Conservation (phyloP, 1,284 basidiomycete species). For the Anthracocystis walkeri region DNA sequence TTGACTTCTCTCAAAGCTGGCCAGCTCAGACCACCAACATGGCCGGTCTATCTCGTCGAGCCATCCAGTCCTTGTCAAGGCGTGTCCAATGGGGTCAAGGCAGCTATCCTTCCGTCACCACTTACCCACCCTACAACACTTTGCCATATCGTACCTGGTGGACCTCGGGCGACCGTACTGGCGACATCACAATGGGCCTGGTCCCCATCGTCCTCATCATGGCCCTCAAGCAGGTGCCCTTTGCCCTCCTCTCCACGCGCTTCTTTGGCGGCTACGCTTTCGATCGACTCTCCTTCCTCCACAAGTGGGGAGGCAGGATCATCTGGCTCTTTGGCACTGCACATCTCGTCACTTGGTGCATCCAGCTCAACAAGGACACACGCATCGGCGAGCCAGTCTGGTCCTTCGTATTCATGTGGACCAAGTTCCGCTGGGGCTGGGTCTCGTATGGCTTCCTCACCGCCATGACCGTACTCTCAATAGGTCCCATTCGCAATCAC, state of each 20-base stretch:
- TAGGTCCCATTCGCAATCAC: constrained; percentile 76
- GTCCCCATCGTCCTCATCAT: constrained; percentile 81
- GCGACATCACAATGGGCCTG: constrained; percentile 82
- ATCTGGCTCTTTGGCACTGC: constrained; percentile 79
- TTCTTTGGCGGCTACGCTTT: constrained; percentile 79
- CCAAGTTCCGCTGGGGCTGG: constrained; percentile 81
- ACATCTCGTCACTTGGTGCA: constrained; percentile 81
- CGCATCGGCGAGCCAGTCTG: constrained; percentile 75
- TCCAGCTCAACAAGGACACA: constrained; percentile 75
- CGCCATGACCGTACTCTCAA: constrained; percentile 76
- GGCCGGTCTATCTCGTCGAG: constrained; percentile 37
- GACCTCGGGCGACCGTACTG: constrained; percentile 80
- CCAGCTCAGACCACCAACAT: constrained; percentile 40
- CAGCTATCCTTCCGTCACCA: constrained; percentile 54
- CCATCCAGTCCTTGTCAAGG: constrained; percentile 22
- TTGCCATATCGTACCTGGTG: constrained; percentile 80
- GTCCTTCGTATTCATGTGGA: constrained; percentile 77
- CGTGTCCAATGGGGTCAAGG: constrained; percentile 63
- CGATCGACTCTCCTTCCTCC: constrained; percentile 81
- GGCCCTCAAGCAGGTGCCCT: constrained; percentile 83
- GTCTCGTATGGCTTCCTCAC: constrained; percentile 80
- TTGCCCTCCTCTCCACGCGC: constrained; percentile 81
- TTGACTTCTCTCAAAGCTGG: constrained; percentile 57
- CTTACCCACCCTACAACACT: constrained; percentile 73
- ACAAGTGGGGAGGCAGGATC: constrained; percentile 80